phyloP scores from a whole-genome alignment of 1,284 basidiomycete species.

The Bjerkandera adusta region DNA sequence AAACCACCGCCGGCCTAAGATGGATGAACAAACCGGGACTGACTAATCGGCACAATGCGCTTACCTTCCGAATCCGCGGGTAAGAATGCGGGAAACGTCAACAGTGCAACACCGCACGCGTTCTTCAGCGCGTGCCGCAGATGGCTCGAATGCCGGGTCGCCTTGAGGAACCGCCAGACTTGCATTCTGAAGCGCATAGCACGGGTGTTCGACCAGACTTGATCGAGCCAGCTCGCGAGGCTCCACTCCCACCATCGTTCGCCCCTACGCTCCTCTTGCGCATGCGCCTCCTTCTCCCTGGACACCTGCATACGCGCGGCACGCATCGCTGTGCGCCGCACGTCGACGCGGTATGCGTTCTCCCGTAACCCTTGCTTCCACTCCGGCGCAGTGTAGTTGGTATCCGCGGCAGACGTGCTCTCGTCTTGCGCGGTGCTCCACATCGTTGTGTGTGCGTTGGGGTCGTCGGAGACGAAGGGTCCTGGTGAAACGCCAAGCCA shows the following conservation, averaged over 20 bases:
- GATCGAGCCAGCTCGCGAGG: constrained; percentile 15
- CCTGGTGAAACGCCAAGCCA: constrained; percentile 48
- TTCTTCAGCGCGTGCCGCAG: constrained; percentile 47
- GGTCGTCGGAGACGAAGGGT: constrained; percentile 38
- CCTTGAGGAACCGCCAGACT: constrained; percentile 32
- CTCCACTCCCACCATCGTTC: constrained; percentile 14
- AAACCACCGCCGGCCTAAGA: constrained; percentile 39
- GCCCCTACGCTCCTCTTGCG: constrained; percentile 7
- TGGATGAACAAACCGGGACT: not conserved
- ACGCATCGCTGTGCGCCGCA: constrained; percentile 10
- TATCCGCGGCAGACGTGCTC: constrained; percentile 1
- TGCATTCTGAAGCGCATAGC: constrained; percentile 33
- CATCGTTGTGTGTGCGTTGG: constrained; percentile 21
- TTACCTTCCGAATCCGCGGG: constrained; percentile 35
- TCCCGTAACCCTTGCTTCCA: constrained; percentile 19
- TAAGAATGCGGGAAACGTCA: constrained; percentile 46
- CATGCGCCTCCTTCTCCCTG: not conserved
- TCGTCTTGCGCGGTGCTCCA: not conserved
- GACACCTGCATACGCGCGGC: constrained; percentile 10
- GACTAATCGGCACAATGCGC: constrained; percentile 7
- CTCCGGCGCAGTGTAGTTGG: constrained; percentile 8
- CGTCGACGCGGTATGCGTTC: constrained; percentile 18
- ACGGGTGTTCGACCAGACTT: constrained; percentile 33
- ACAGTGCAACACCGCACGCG: constrained; percentile 40
- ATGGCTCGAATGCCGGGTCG: constrained; percentile 40